Base-by-base conservation (phyloP, 176 grass and related monocot species). In the Tuctoria greenei region DNA sequence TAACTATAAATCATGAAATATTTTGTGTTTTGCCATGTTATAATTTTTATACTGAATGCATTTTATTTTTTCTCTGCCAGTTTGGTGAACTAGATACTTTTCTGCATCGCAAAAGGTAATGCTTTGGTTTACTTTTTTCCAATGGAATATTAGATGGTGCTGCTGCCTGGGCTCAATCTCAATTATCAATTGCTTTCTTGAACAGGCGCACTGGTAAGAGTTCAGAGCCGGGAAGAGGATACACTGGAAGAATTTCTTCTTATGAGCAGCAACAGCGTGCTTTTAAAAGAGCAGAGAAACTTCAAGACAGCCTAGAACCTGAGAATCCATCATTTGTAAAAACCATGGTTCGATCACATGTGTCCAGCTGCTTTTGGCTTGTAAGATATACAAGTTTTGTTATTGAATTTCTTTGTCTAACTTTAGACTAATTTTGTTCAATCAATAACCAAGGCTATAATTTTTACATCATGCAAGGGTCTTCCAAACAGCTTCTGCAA, bases 311-410 rank as follows among this genome's bases (percentile, higher is more conserved):
- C 76, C 73, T 99, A 77, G 77, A 86, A 25, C 44, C 68, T 26
- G 77, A 59, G 61, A 91, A 87, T 74, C 95, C 87, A 54, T 99
- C 89, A 0, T 99, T 99, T 95, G 87, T 99, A 47, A 99, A 99
- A 78, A 54, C 76, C 14, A 95, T 99, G 92, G 87, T 99, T 81
- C 87, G 92, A 45, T 99, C 92, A 37, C 91, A 95, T 63, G 92
- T 99, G 1, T 99, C 92, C 26, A 90, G 95, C 74, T 99, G 95
- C 76, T 99, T 99, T 88, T 99, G 95, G 92, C 92, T 99, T 63
- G 95, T 99, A 90, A 95, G 91, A 81, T 73, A 12, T 51, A 88
- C 86, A 40, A 66, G 38, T 47, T 75, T n/a, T 54, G 51, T 17
- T 35, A 41, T 49, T 12, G 20, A 71, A 72, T 59, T 57, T 70